These are phyloP conservation scores for Vaccinium vitisidaea DNA, from an alignment of 148 eudicot genomes.

Conservation along the genomic window DNA sequence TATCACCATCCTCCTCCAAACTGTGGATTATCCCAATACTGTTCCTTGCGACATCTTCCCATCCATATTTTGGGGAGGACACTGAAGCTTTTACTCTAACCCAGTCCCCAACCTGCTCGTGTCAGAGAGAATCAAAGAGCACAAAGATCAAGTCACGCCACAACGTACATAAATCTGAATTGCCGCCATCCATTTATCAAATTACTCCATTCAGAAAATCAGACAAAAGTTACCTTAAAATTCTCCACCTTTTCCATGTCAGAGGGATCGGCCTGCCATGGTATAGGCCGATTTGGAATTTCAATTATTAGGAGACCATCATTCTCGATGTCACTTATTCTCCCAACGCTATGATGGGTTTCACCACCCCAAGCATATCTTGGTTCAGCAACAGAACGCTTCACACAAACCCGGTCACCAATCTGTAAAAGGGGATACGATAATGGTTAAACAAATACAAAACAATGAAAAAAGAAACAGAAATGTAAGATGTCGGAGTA, in stretches of 20 bases:
- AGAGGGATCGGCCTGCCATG: constrained; percentile 99
- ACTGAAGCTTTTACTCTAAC: constrained; percentile 91
- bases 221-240: constrained; percentile 66
- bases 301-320: constrained; percentile 94
- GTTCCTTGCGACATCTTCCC: constrained; percentile 88
- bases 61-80: constrained; percentile 97
- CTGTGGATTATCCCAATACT: constrained; percentile 93
- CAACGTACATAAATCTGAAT: background rate
- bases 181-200: background rate
- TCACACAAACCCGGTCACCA: constrained; percentile 90
- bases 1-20: constrained; percentile 97
- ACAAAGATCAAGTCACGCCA: background rate
- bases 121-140: constrained; percentile 8
- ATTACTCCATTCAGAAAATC: constrained; percentile 9
- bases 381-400: constrained; percentile 94
- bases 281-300: constrained; percentile 89
- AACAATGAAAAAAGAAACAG: constrained; percentile 14
- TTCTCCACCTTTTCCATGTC: constrained; percentile 99
- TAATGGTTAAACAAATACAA: constrained; percentile 11
- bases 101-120: constrained; percentile 89
- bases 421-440: constrained; percentile 42
- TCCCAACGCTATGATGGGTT: constrained; percentile 98
- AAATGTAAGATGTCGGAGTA: background rate
- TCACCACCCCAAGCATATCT: constrained; percentile 99
- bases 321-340: constrained; percentile 85